Evolutionary conservation across 1,284 basidiomycete genomes (phyloP).

Genomic region (Ganoderma meredithae): DNA sequence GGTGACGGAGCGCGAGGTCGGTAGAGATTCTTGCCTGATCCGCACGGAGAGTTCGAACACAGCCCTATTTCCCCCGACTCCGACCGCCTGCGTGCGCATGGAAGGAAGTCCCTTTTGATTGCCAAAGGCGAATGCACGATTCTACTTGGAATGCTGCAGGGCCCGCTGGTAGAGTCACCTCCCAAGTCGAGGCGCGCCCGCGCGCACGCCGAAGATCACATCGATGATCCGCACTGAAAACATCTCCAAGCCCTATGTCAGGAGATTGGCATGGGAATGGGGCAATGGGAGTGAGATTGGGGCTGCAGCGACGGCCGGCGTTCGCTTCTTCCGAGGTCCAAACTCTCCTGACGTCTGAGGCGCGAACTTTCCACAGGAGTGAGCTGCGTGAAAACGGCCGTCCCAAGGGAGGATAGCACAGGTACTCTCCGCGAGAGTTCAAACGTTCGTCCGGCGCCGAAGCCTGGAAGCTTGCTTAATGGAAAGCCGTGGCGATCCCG

Average conservation of each 20-base stretch:
- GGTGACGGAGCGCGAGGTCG: constrained; percentile 25
- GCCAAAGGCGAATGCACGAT: constrained; percentile 2
- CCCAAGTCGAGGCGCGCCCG: constrained; percentile 24
- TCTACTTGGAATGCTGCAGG: constrained; percentile 2
- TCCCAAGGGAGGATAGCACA: constrained; percentile 5
- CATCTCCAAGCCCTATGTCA: constrained; percentile 16
- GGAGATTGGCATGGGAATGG: constrained; percentile 6
- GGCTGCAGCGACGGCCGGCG: background rate
- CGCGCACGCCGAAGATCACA: constrained; percentile 28
- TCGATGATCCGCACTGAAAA: constrained; percentile 23
- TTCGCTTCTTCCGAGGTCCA: constrained; percentile 35
- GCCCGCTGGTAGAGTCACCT: constrained; percentile 7
- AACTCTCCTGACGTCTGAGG: constrained; percentile 28
- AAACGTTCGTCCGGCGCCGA: constrained; percentile 2
- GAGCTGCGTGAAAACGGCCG: background rate
- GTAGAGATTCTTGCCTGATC: constrained; percentile 17
- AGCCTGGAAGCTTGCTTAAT: constrained; percentile 9
- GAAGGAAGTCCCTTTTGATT: background rate
- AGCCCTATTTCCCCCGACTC: constrained; percentile 16
- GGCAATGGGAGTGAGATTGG: background rate
- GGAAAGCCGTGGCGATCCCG: constrained; percentile 30
- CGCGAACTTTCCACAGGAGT: constrained; percentile 19
- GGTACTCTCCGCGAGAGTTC: constrained; percentile 24
- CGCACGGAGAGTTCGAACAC: constrained; percentile 18
- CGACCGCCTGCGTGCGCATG: constrained; percentile 26